Conservation (phyloP, 73 alveolate species). For the Tetrahymena malaccensis region DNA sequence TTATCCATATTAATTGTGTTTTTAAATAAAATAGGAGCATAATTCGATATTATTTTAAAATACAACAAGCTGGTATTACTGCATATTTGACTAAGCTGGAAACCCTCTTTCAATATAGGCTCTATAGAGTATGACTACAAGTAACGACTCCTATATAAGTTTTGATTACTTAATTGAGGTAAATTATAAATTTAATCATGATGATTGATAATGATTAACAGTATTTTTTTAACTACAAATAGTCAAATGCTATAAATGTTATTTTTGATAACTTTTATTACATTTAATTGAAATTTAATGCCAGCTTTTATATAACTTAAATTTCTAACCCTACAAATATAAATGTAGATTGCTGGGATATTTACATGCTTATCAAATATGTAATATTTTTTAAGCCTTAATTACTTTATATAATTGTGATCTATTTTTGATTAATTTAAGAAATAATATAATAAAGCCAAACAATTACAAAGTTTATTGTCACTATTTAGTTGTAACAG, state of each 20-base stretch:
- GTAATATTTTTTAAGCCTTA: neutral
- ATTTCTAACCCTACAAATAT: neutral
- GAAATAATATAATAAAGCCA: neutral
- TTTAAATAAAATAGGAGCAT: neutral
- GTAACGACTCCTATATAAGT: neutral
- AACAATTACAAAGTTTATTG: neutral
- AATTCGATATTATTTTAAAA: neutral
- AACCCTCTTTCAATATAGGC: neutral
- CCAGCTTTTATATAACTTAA: neutral
- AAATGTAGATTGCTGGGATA: neutral
- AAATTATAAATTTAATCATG: neutral
- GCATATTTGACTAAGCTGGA: neutral
- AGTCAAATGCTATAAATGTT: neutral
- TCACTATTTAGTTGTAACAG: too few species aligned
- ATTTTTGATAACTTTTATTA: neutral
- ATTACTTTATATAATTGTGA: neutral
- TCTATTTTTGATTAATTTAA: neutral
- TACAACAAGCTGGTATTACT: neutral
- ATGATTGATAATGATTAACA: too few species aligned
- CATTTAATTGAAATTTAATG: neutral
- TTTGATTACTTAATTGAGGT: neutral
- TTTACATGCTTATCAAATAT: neutral
- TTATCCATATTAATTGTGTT: too few species aligned
- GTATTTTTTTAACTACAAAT: too few species aligned
- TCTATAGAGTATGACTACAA: neutral